phyloP scores from a whole-genome alignment of 306 rosid species.

The Senna siamea region DNA sequence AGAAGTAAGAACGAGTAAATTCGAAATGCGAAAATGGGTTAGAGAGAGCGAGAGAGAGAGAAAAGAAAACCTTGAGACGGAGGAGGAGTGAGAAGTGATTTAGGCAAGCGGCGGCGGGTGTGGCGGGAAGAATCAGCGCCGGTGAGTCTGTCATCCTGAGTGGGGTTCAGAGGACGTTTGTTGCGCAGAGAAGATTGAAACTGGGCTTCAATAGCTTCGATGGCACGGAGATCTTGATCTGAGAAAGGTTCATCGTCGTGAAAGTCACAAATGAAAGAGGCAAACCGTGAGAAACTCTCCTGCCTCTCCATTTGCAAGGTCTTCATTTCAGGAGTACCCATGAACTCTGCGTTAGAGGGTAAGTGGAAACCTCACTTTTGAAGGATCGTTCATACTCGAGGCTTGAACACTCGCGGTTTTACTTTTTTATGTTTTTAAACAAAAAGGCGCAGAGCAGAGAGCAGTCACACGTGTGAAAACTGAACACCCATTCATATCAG shows the following conservation, averaged over 20 bases:
- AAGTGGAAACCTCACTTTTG: background rate
- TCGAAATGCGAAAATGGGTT: background rate
- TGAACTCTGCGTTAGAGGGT: no score
- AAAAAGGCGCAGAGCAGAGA: no score
- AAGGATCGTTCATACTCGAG: background rate
- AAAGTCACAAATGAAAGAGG: constrained; percentile 41
- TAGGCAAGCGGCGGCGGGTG: constrained; percentile 61
- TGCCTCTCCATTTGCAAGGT: background rate
- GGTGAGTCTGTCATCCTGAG: background rate
- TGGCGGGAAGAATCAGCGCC: constrained; percentile 7
- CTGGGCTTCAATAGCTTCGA: constrained; percentile 59
- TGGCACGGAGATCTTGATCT: constrained; percentile 57
- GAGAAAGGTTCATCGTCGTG: constrained; percentile 61
- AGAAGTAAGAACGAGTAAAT: background rate
- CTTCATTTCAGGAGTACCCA: constrained; percentile 28
- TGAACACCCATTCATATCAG: no score
- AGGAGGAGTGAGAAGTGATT: constrained; percentile 65
- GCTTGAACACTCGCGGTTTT: background rate
- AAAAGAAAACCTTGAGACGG: constrained; percentile 54
- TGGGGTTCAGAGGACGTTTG: constrained; percentile 35
- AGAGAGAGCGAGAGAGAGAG: background rate
- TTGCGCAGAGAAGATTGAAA: constrained; percentile 54
- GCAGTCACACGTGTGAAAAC: no score
- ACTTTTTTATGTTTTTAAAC: no score
- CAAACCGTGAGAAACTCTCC: constrained; percentile 25